Base-by-base conservation (phyloP, 2,329 filamentous ascomycete species). In the Neobulgaria alba region DNA sequence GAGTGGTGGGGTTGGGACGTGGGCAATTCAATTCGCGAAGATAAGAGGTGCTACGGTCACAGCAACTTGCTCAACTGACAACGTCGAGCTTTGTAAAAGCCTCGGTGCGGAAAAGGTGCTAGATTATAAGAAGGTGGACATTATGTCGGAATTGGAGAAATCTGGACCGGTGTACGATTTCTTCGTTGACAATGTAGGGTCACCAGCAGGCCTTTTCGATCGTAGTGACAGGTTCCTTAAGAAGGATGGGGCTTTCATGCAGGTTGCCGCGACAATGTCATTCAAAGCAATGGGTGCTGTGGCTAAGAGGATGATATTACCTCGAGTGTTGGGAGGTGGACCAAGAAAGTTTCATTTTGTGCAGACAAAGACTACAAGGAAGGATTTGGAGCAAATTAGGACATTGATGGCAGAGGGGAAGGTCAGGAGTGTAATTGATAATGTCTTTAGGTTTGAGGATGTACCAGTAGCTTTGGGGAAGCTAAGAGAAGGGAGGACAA, bases 1-100 rank as follows among this genome's bases (percentile, higher is more conserved):
- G 0, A 75, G 69, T 4, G 79, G 79, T 8, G 79, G 79, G 0
- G 71, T 67, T 1, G 79, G 79, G 0, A 67, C 69, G 0, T 79
- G 69, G 42, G 71, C 67, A 0, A 74, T 83, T 39, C 79, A 83
- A 54, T 69, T 82, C 33, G 78, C 77, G 7, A 82, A 80, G 55
- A 62, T 64, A 0, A 53, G 75, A 3, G 77, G 77, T 0, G 78
- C 72, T 49, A 62, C 71, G 46, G 78, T 84, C 21, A 74, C 71
- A 2, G 66, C 67, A 2, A 69, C 68, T 3, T 83, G 79, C 52
- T 82, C 77, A 8, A 66, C 62, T 0, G 57, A 57, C 4, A 84
- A 82, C 55, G 63, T 69, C 0, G 67, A 73, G 33, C 57, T 82
- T 2, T 77, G 74, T 53, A 67, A 67, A 45, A 59, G 61, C 2